phyloP scores from a whole-genome alignment of 164 flowering plant genomes.

The Umbellularia californica region DNA sequence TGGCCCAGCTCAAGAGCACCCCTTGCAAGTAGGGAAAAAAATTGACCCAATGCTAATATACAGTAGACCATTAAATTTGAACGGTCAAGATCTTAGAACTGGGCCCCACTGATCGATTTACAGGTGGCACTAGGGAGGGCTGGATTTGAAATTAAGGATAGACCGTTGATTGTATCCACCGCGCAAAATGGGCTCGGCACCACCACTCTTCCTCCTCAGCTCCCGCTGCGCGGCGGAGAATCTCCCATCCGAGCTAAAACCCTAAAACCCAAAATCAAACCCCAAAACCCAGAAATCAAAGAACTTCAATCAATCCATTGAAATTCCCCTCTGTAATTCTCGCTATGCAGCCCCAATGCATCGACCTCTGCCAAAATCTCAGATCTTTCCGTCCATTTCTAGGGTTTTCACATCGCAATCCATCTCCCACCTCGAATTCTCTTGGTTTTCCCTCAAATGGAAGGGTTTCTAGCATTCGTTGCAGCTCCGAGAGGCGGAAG shows the following conservation, averaged over 20 bases:
- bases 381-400: conserved; percentile 11
- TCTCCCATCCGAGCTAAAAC: not conserved
- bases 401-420: conserved; percentile 20
- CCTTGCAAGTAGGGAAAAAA: too few species aligned
- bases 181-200: not conserved
- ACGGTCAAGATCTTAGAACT: too few species aligned
- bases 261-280: not conserved
- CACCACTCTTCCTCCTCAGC: not conserved
- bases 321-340: not conserved
- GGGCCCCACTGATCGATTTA: too few species aligned
- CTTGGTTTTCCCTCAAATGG: conserved; percentile 5
- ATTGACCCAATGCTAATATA: too few species aligned
- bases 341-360: conserved; percentile 31
- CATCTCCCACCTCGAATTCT: conserved; percentile 3
- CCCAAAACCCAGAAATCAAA: not conserved
- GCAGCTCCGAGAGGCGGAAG: conserved; percentile 18
- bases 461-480: conserved; percentile 17
- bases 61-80: too few species aligned
- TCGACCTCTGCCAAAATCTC: conserved; percentile 24
- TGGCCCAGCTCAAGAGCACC: too few species aligned
- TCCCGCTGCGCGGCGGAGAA: not conserved
- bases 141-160: too few species aligned
- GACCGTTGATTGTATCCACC: too few species aligned
- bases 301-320: not conserved
- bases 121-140: too few species aligned